Evolutionary conservation across 2,329 filamentous ascomycete species (phyloP).

Genomic region (Neonectria magnoliae): DNA sequence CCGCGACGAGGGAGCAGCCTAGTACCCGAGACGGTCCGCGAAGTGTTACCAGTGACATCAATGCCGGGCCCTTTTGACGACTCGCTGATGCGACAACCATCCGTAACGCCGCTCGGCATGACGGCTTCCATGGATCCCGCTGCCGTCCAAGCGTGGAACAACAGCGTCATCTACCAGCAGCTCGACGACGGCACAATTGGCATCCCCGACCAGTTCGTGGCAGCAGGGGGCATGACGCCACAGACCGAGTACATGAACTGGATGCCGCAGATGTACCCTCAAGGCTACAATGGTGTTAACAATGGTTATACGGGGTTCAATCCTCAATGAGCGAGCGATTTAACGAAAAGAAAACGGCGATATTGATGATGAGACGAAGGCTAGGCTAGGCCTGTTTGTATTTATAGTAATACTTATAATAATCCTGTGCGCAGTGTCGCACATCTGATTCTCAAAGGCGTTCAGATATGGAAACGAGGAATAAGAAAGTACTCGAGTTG

Average conservation of each 20-base stretch:
- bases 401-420: conserved; percentile 31
- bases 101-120: conserved; percentile 30
- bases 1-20: conserved; percentile 38
- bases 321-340: conserved; percentile 29
- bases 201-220: conserved; percentile 39
- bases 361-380: not conserved
- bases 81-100: conserved; percentile 33
- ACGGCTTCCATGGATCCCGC: conserved; percentile 26
- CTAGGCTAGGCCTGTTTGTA: conserved; percentile 32
- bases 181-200: conserved; percentile 31
- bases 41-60: conserved; percentile 27
- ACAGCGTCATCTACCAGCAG: conserved; percentile 39
- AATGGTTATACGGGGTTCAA: conserved; percentile 42
- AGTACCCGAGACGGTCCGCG: conserved; percentile 36
- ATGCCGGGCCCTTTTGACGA: conserved; percentile 32
- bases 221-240: conserved; percentile 33
- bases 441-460: conserved; percentile 8
- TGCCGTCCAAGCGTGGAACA: conserved; percentile 46
- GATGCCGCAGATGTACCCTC: conserved; percentile 40
- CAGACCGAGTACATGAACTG: conserved; percentile 41
- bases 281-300: conserved; percentile 34
- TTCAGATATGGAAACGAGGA: not conserved
- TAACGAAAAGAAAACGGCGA: not conserved
- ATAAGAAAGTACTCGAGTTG: not conserved
- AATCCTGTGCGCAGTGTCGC: conserved; percentile 13